Evolutionary conservation across 1,139 yeast species (phyloP).

Genomic region (Protomyces macrosporus): DNA sequence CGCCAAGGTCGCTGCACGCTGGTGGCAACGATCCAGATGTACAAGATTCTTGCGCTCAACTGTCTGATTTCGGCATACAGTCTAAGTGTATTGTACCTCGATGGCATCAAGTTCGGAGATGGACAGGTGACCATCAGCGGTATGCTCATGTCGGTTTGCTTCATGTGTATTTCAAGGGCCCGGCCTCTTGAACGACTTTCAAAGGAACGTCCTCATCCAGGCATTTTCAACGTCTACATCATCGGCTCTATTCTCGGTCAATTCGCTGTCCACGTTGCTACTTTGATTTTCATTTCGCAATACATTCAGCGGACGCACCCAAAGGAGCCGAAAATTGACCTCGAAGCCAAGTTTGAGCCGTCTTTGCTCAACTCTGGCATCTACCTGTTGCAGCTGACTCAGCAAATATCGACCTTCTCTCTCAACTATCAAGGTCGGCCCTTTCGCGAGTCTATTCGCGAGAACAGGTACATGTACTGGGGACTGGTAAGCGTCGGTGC

Average conservation of each 20-base stretch:
- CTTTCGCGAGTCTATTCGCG: constrained; percentile 82
- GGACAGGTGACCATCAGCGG: constrained; percentile 95
- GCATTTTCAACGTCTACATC: constrained; percentile 87
- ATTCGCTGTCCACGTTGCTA: constrained; percentile 82
- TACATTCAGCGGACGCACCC: constrained; percentile 73
- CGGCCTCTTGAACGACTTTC: constrained; percentile 83
- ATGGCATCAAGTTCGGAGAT: constrained; percentile 98
- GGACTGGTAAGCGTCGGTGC: constrained; percentile 89
- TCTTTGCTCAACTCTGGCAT: constrained; percentile 93
- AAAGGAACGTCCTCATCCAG: constrained; percentile 95
- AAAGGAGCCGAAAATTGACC: constrained; percentile 47
- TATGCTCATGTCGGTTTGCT: constrained; percentile 82
- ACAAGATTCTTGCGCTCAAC: constrained; percentile 91
- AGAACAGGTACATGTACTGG: constrained; percentile 94
- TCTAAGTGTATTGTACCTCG: constrained; percentile 83
- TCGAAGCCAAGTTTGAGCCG: constrained; percentile 83
- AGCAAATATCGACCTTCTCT: constrained; percentile 95
- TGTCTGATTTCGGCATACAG: constrained; percentile 97
- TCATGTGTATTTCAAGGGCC: constrained; percentile 91
- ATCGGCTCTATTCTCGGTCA: constrained; percentile 98
- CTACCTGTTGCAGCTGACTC: constrained; percentile 87
- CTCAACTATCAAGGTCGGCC: constrained; percentile 98
- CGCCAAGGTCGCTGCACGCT: constrained; percentile 99
- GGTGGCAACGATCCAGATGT: constrained; percentile 97
- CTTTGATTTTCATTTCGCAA: constrained; percentile 73